Evolutionary conservation across 78 protist species (phyloP), one percentile per base, ranked within the genome.

Genomic region (slime mould (Dictyostelium discoideum)): DNA sequence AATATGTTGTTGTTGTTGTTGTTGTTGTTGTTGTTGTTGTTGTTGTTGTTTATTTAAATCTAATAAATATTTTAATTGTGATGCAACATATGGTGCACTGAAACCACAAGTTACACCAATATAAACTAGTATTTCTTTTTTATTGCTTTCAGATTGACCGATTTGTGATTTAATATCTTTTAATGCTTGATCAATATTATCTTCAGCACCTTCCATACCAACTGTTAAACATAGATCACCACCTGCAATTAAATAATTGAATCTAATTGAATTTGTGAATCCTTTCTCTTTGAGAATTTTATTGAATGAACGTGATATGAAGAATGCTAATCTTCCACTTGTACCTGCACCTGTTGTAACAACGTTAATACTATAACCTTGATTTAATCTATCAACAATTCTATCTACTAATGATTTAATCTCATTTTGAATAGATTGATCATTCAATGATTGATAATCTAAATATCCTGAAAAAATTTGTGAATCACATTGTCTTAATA

Each of bases 61-160:
- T 8, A 87, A 29, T 2, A 92, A 67, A 29, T 69, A 60, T 0
- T 85, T 93, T 39, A 97, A 48, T 80, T 97, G 98, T 0, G 97
- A 89, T 0, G 98, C 99, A 5, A 98, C 97, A 84, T 97, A 98
- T 5, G 98, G 97, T 39, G 99, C 99, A 24, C 97, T 89, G 10
- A 98, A 57, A 18, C 99, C 99, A 79, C 99, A 98, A 2, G 98
- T 97, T 13, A 98, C 97, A 85, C 99, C 99, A 78, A 98, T 65
- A 10, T 90, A 97, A 5, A 78, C 83, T 10, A 79, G 16, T 29
- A 32, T 10, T 7, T 79, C 63, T 14, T 73, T 22, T 2, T 42
- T 42, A 42, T 40, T 24, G 4, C 40, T 39, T 8, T 44, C 46
- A 3, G 77, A 6, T 3, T 44, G n/a, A 22, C 32, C 24, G 4